Evolutionary conservation across 768 basidiomycete genomes (phyloP), one percentile per base, ranked within the genome.

Genomic region (Collybia nuda): DNA sequence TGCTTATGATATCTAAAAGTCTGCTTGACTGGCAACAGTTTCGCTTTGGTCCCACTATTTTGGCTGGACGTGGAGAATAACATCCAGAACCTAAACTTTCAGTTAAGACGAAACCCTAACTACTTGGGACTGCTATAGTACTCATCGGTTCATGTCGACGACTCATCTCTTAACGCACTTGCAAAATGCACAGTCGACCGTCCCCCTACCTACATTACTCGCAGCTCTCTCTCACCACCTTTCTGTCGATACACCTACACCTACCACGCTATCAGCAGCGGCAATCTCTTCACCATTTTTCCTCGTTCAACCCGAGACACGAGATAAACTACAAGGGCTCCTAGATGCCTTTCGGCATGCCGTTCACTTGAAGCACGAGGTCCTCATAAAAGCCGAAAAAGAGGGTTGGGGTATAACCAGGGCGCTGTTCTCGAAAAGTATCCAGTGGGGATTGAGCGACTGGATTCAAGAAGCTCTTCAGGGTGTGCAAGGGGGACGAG

Each of bases 401-500:
- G 56, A 61, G 8, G 63, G 62, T 15, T 71, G 70, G 26, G 66
- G 55, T n/a, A 23, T 71, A 6, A 65, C 59, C 5, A 55, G 62
- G 37, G 60, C 66, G 5, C 47, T 75, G 6, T 70, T 79, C 48
- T 64, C 73, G 8, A 60, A 70, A 17, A 71, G 71, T 44, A 49
- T 72, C 40, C 66, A 71, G n/a, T 57, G 71, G 22, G 69, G 72
- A 22, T 52, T 82, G 43, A 68, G 66, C 3, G 64, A 72, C 55
- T 89, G 87, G 87, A 65, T 75, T 2, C 57, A 60, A 11, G 74
- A 75, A 15, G 66, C 84, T 1, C 56, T 84, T 26, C 76, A 74
- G 44, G 87, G 87, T 4, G 61, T 87, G 37, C 80, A 82, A 56
- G 87, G 88, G 1, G 86, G 88, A 2, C 77, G 82, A 55, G 72